These are phyloP conservation scores for Takakia lepidozioides DNA, from an alignment of 225 moss, liverwort and hornwort genomes.

Conservation along the genomic window DNA sequence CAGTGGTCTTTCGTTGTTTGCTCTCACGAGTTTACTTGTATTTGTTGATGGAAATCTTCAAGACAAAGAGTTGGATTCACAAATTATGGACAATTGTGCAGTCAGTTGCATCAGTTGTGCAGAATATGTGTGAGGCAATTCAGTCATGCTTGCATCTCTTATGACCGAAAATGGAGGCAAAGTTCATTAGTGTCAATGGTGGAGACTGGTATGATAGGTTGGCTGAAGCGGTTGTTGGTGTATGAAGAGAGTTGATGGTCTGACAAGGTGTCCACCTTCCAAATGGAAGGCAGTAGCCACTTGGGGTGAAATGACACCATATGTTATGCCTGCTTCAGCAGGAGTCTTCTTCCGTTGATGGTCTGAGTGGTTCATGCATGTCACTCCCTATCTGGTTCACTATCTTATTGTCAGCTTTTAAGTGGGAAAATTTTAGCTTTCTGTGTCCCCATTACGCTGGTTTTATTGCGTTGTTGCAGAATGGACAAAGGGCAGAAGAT, in stretches of 20 bases:
- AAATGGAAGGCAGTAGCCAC: no score
- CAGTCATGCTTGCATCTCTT: no score
- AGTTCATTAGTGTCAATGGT: no score
- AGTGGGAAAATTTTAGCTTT: background rate
- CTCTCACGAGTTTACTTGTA: background rate
- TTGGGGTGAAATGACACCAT: background rate
- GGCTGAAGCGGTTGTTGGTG: no score
- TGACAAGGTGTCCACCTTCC: no score
- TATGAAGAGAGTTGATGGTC: no score
- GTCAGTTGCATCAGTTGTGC: background rate
- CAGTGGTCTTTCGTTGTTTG: background rate
- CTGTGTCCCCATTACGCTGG: background rate
- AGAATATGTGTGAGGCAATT: no score
- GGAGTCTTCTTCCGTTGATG: background rate
- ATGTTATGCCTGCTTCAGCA: background rate
- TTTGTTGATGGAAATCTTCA: background rate
- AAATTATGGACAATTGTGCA: background rate
- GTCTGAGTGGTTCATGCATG: background rate
- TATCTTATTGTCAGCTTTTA: no score
- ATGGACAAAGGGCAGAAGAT: conserved; percentile 26
- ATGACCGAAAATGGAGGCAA: no score
- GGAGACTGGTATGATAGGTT: no score
- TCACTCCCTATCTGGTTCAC: no score
- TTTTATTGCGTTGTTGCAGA: conserved; percentile 13
- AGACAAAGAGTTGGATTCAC: no score